Evolutionary conservation across 257 asterid genomes (phyloP).

Genomic region (Gardenia jasminoides): DNA sequence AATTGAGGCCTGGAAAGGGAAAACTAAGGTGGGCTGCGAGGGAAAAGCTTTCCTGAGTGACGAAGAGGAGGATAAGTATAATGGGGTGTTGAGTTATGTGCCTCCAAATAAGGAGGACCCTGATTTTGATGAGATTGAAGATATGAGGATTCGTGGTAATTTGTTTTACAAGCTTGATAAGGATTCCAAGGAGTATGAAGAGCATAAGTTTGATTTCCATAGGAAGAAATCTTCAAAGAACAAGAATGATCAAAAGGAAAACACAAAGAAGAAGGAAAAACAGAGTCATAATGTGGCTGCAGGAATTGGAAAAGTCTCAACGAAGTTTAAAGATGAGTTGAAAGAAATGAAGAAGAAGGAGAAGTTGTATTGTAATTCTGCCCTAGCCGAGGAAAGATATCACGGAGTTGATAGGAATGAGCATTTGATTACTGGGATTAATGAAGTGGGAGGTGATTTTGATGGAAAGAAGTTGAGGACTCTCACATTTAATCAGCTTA

Average conservation of each 20-base stretch:
- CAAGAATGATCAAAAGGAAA: conserved; percentile 29
- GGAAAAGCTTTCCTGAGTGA: conserved; percentile 21
- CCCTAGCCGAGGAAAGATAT: background rate
- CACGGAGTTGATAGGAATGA: conserved; percentile 13
- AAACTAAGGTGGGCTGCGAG: conserved; percentile 17
- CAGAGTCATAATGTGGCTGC: conserved; percentile 1
- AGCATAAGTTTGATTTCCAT: conserved; percentile 61
- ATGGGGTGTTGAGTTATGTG: conserved; percentile 17
- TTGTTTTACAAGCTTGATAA: conserved; percentile 79
- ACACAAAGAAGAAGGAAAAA: conserved; percentile 33
- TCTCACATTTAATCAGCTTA: conserved; percentile 74
- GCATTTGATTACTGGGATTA: conserved; percentile 20
- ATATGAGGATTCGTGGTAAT: conserved; percentile 69
- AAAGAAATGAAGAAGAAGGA: conserved; percentile 30
- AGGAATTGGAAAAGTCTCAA: conserved; percentile 23
- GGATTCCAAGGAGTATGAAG: conserved; percentile 79
- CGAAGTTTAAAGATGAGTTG: conserved; percentile 21
- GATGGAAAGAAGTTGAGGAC: conserved; percentile 43
- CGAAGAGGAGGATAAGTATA: conserved; percentile 8
- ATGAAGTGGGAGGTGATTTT: conserved; percentile 28
- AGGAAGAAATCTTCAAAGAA: conserved; percentile 49
- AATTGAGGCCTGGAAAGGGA: conserved; percentile 59
- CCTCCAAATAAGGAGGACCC: conserved; percentile 28
- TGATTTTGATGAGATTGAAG: conserved; percentile 67
- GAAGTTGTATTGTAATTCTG: conserved; percentile 4